Evolutionary conservation across 1,284 basidiomycete species (phyloP), one percentile per base, ranked within the genome.

Genomic region (Pyrrhoderma lamaoense): DNA sequence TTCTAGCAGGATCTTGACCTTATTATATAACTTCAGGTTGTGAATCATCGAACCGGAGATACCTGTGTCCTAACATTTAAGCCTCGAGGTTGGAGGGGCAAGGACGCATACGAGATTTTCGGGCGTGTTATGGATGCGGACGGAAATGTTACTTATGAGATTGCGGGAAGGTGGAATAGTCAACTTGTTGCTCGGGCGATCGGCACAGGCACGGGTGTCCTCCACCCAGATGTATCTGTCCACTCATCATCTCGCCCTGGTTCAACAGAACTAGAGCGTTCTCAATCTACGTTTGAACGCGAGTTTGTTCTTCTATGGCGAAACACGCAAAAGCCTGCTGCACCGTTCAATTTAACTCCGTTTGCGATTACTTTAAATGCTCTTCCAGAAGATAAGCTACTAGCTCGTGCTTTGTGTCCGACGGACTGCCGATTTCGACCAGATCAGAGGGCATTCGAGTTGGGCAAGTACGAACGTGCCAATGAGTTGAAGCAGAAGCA

Each of bases 391-490:
- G 76, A 81, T 16, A 31, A 31, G 11, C 77, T 76, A 1, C 71
- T 98, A 9, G 74, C 75, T 55, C 79, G 80, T 1, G 93, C 80
- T 67, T 61, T 98, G 3, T 85, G 86, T 31, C 90, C 92, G 1
- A 98, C 95, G 1, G 95, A 99, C 68, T 98, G 94, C 64, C 82
- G 95, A 1, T 68, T 97, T 42, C 80, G 95, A 0, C 94, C 93
- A 0, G 95, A 99, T 65, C 91, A 97, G 66, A 77, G 91, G 23
- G 93, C 93, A n/a, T 96, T 96, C 61, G 93, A 97, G 74, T 69
- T 82, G 58, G 93, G 93, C n/a, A 75, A 80, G 62, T 97, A 93
- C 62, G 93, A 97, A 59, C 72, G 79, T 34, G 95, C 95, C 43
- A 96, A 98, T 65, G 79, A 77, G 50, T 72, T 97, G 58, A 98